Evolutionary conservation across 192 early-diverging fungal species (phyloP).

Genomic region (Backusella luteola): DNA sequence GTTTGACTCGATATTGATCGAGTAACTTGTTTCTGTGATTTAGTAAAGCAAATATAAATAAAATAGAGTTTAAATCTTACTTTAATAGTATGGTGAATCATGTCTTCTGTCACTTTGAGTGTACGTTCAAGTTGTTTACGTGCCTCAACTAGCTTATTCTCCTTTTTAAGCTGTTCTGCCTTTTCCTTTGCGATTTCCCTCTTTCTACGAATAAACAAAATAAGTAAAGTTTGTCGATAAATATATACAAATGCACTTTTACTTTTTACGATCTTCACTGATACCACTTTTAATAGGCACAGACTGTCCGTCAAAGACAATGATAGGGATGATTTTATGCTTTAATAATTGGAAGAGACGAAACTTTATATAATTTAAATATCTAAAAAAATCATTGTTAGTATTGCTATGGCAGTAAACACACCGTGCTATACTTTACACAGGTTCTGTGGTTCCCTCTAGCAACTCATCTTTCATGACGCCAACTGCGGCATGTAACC

Average conservation of each 20-base stretch:
- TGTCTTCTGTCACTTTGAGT: background rate
- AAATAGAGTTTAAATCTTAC: background rate
- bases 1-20: slow-evolving; percentile 59
- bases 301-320: slow-evolving; percentile 95
- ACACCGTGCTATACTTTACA: slow-evolving; percentile 40
- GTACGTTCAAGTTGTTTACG: slow-evolving; percentile 1
- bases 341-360: slow-evolving; percentile 71
- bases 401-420: background rate
- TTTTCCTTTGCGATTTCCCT: background rate
- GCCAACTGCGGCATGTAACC: slow-evolving; percentile 91
- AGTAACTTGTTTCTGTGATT: slow-evolving; percentile 47
- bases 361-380: slow-evolving; percentile 80
- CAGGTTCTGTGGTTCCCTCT: slow-evolving; percentile 61
- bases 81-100: background rate
- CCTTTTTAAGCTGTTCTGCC: background rate
- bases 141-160: background rate
- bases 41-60: background rate
- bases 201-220: background rate
- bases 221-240: background rate
- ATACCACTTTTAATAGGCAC: slow-evolving; percentile 84
- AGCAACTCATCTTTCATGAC: slow-evolving; percentile 80
- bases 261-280: slow-evolving; percentile 56
- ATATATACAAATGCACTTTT: background rate
- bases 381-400: slow-evolving; percentile 52
- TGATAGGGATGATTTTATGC: slow-evolving; percentile 70